A percentile compares a stretch with the other conserved stretches of the same genome.
Conservation (phyloP, 345 rosid genomes). For the Citrus australasica region DNA sequence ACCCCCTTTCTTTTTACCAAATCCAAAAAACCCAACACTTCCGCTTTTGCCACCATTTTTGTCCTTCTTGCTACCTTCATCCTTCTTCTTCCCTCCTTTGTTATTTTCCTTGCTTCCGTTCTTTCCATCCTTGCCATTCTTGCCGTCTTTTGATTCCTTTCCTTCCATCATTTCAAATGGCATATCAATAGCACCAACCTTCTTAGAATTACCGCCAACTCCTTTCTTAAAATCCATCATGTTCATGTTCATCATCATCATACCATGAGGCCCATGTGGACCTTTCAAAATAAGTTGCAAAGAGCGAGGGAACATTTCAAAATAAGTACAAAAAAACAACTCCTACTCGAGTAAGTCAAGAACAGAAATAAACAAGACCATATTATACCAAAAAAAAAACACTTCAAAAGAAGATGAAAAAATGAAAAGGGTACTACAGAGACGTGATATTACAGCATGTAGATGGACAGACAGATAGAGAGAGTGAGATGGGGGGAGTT, state of each 20-base stretch:
- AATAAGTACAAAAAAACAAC: background rate
- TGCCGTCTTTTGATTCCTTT: slow-evolving; percentile 14
- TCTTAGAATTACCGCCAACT: slow-evolving; percentile 33
- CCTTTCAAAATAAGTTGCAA: background rate
- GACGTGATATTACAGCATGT: background rate
- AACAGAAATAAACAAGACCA: background rate
- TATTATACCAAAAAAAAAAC: too few relatives aligned
- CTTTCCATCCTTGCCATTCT: slow-evolving; percentile 28
- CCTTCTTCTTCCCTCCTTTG: slow-evolving; percentile 15
- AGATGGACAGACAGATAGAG: background rate
- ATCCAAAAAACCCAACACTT: slow-evolving; percentile 35
- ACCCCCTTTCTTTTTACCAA: slow-evolving; percentile 43
- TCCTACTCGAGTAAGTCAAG: background rate
- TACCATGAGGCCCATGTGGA: slow-evolving; percentile 31
- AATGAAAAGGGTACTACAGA: background rate
- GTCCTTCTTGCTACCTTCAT: slow-evolving; percentile 28
- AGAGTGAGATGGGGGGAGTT: background rate
- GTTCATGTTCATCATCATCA: slow-evolving; percentile 51
- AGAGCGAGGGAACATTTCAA: background rate
- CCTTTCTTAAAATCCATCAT: slow-evolving; percentile 22
- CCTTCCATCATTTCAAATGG: slow-evolving; percentile 51
- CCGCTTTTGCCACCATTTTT: slow-evolving; percentile 37
- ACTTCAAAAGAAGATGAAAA: background rate
- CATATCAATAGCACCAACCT: slow-evolving; percentile 48
- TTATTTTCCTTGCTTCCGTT: slow-evolving; percentile 19